These are phyloP conservation scores for Hypoxylon lienhwacheense DNA, from an alignment of 495 filamentous ascomycete species.

Conservation along the genomic window DNA sequence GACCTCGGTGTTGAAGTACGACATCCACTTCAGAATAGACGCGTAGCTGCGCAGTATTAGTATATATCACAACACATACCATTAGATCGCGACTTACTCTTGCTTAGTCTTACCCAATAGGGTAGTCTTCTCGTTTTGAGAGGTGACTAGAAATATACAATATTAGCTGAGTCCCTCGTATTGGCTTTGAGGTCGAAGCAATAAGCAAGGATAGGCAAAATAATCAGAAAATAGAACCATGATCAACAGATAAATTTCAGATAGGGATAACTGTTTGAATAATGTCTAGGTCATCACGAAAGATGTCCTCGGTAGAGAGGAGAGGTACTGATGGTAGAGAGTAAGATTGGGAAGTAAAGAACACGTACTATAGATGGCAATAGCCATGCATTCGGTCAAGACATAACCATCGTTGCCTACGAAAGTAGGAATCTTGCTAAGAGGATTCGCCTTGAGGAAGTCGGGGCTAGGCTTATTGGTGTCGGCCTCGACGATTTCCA, in stretches of 20 bases:
- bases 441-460: slow-evolving; percentile 81
- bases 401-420: slow-evolving; percentile 88
- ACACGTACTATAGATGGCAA: slow-evolving; percentile 93
- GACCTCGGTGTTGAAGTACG: slow-evolving; percentile 81
- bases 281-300: slow-evolving; percentile 79
- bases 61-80: background rate
- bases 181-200: slow-evolving; percentile 27
- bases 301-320: slow-evolving; percentile 34
- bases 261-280: slow-evolving; percentile 97
- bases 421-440: slow-evolving; percentile 91
- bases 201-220: slow-evolving; percentile 20
- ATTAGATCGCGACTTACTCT: slow-evolving; percentile 60
- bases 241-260: slow-evolving; percentile 88
- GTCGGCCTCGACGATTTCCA: slow-evolving; percentile 78
- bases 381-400: slow-evolving; percentile 87
- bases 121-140: slow-evolving; percentile 99
- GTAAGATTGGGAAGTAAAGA: slow-evolving; percentile 4
- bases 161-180: slow-evolving; percentile 43
- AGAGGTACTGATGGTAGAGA: slow-evolving; percentile 9
- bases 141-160: slow-evolving; percentile 70
- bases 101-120: slow-evolving; percentile 99
- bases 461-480: slow-evolving; percentile 63
- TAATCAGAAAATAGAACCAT: slow-evolving; percentile 62
- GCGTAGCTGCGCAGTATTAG: slow-evolving; percentile 63
- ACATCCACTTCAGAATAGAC: slow-evolving; percentile 95